These are phyloP conservation scores for Lactarius hengduanensis DNA, from an alignment of 768 basidiomycete species.

Conservation along the genomic window DNA sequence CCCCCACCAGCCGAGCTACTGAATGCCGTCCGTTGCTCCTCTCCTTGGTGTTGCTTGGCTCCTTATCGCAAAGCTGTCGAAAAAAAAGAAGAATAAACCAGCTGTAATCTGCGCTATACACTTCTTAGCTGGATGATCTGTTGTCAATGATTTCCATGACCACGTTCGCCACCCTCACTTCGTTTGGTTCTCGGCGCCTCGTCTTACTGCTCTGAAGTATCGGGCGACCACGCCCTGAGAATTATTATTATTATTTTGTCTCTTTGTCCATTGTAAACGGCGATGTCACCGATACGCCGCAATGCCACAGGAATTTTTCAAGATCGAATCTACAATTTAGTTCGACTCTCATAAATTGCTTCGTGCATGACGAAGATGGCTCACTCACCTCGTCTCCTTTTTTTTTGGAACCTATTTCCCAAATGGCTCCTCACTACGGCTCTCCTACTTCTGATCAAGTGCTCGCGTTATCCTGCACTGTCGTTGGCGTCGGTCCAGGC, in stretches of 20 bases:
- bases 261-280: background rate
- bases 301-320: background rate
- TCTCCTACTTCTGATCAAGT: slow-evolving; percentile 44
- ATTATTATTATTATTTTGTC: slow-evolving; percentile 1
- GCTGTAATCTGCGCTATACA: slow-evolving; percentile 19
- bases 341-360: slow-evolving; percentile 1
- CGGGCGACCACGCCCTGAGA: background rate
- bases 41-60: background rate
- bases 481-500: slow-evolving; percentile 76
- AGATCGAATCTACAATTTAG: slow-evolving; percentile 2
- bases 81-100: background rate
- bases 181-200: slow-evolving; percentile 1
- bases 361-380: background rate
- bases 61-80: background rate
- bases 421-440: slow-evolving; percentile 32
- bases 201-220: background rate
- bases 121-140: slow-evolving; percentile 19
- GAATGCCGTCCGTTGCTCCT: background rate
- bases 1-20: background rate
- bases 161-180: background rate
- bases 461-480: slow-evolving; percentile 53
- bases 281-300: slow-evolving; percentile 19
- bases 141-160: slow-evolving; percentile 14
- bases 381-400: slow-evolving; percentile 13
- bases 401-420: slow-evolving; percentile 14